Base-by-base conservation (phyloP, 2,329 filamentous ascomycete genomes). In the Trichoderma sp. region DNA sequence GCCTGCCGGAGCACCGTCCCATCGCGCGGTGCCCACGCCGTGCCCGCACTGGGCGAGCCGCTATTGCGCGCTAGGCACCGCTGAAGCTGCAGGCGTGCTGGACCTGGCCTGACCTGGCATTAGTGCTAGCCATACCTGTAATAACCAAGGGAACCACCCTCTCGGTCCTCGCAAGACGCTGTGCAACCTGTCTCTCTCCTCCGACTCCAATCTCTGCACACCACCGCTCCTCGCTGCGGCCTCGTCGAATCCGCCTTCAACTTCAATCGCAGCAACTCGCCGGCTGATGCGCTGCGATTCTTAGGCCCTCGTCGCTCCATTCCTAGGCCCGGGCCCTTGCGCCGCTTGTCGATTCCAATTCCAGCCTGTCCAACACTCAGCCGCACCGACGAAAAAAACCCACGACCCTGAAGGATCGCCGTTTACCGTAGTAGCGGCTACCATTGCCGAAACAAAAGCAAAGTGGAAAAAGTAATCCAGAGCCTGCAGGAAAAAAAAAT, bases 121-220 rank as follows among this genome's bases (percentile, higher is more conserved):
- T 61, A 68, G 64, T 53, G 56, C 64, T 40, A 52, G 37, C 47
- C 47, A 49, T 49, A 21, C 47, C 21, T 49, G 47, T 49, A 49
- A 49, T 49, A 49, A 49, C 47, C 21, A 49, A 35, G 33, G 33
- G 33, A 35, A 49, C 47, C 31, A 33, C 47, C 40, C 40, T 29
- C 55, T 58, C 29, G 43, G 21, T 33, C 47, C 47, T 55, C 56
- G 40, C 57, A 55, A 31, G 55, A 61, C 65, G 65, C 57, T 68
- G 65, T 68, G 65, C 65, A 21, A 68, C 65, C 65, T 47, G 43
- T 68, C 57, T 24, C 57, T 60, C 65, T 68, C 57, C 65, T 68
- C 65, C 31, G 24, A 53, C 57, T 68, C 57, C 47, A 33, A 55
- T 55, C 47, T 43, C 61, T 49, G 27, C 65, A 60, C 65, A 68